These are phyloP conservation scores for Cucumis cinereus DNA, from an alignment of 306 rosid species.

Conservation along the genomic window DNA sequence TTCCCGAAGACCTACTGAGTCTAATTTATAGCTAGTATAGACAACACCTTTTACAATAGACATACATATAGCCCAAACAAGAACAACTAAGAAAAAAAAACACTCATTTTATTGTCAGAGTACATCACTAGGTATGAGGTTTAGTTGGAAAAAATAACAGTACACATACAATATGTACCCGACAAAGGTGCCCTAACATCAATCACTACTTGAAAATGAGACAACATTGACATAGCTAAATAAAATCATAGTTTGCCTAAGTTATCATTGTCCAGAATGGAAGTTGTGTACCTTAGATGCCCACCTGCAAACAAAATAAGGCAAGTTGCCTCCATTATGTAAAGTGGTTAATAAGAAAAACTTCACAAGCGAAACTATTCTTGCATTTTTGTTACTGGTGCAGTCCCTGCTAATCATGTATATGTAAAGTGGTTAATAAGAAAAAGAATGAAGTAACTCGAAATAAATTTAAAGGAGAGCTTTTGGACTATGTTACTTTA, in stretches of 20 bases:
- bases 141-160: neutral
- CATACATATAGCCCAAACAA: neutral
- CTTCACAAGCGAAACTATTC: no score
- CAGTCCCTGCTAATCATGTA: conserved; percentile 45
- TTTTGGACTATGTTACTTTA: conserved; percentile 37
- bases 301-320: conserved; percentile 98
- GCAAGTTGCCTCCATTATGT: conserved; percentile 34
- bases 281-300: conserved; percentile 59
- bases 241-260: neutral
- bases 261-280: neutral
- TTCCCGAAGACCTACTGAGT: neutral
- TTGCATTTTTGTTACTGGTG: conserved; percentile 84
- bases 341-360: no score
- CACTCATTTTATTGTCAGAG: neutral
- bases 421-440: conserved; percentile 6
- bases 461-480: neutral
- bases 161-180: neutral
- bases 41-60: neutral
- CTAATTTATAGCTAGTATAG: neutral
- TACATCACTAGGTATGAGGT: neutral
- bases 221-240: neutral
- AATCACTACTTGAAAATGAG: neutral
- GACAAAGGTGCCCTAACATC: neutral
- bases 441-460: neutral
- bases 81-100: neutral